Conservation (phyloP, 176 grass and related monocot genomes). For the Bromus sterilis region DNA sequence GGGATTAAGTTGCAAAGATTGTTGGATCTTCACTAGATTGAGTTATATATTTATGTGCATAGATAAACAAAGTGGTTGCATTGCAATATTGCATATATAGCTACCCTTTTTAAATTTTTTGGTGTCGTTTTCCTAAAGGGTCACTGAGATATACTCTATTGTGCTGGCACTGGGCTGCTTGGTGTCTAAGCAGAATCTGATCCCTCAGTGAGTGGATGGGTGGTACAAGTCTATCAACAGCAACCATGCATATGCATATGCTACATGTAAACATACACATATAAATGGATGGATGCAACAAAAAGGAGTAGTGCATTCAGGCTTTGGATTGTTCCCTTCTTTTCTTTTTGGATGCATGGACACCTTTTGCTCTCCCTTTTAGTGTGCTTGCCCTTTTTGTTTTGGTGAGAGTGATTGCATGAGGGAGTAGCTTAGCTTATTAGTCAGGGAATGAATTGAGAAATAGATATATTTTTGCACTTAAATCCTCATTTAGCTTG, state of each 20-base stretch:
- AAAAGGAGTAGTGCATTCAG: background rate
- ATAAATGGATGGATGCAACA: slow-evolving; percentile 16
- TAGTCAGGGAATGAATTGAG: background rate
- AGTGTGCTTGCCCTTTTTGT: background rate
- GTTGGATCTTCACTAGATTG: slow-evolving; percentile 27
- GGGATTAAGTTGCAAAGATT: slow-evolving; percentile 25
- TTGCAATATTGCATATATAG: background rate
- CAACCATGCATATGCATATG: background rate
- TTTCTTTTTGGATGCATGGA: slow-evolving; percentile 38
- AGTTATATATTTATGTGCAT: background rate
- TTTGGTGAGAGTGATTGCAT: slow-evolving; percentile 22
- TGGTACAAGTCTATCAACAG: slow-evolving; percentile 6
- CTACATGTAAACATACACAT: background rate
- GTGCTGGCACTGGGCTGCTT: slow-evolving; percentile 29
- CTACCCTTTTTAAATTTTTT: background rate
- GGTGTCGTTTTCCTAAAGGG: slow-evolving; percentile 14
- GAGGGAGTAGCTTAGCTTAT: background rate
- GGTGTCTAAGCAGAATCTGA: slow-evolving; percentile 99
- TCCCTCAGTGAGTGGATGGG: slow-evolving; percentile 40
- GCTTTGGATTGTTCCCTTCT: slow-evolving; percentile 38
- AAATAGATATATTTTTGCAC: background rate
- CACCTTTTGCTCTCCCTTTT: slow-evolving; percentile 25
- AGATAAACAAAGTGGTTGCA: background rate
- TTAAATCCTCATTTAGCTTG: background rate
- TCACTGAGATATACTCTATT: background rate